Conservation (phyloP, 192 early-diverging fungal species). For the Phycomyces nitens region DNA sequence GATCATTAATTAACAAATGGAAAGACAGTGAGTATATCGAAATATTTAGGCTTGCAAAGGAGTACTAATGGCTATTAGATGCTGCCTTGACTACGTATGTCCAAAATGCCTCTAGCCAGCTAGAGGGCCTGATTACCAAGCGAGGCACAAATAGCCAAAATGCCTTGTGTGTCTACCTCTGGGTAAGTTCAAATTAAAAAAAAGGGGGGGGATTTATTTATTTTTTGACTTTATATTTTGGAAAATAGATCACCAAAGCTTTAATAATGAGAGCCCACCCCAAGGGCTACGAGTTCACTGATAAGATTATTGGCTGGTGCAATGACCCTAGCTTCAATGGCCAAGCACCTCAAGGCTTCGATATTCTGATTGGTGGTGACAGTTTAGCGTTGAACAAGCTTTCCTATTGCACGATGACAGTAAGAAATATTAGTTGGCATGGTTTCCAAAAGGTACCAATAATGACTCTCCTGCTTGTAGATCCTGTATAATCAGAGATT, state of each 20-base stretch:
- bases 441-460: background rate
- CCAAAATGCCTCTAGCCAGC: background rate
- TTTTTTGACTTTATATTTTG: constrained; percentile 13
- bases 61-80: constrained; percentile 10
- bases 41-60: constrained; percentile 29
- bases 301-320: constrained; percentile 53
- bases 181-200: constrained; percentile 13
- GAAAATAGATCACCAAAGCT: constrained; percentile 63
- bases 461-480: constrained; percentile 27
- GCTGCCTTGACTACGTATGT: constrained; percentile 28
- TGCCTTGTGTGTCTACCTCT: constrained; percentile 20
- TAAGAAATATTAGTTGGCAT: constrained; percentile 21
- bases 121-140: constrained; percentile 11
- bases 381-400: constrained; percentile 65
- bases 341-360: constrained; percentile 64
- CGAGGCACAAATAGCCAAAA: constrained; percentile 3
- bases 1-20: constrained; percentile 36
- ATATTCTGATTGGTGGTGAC: constrained; percentile 72
- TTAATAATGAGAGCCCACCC: constrained; percentile 52
- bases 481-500: constrained; percentile 83
- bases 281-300: constrained; percentile 50
- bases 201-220: background rate
- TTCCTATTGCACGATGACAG: constrained; percentile 61
- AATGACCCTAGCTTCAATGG: constrained; percentile 36
- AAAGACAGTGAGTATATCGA: constrained; percentile 33